phyloP scores from a whole-genome alignment of 2,329 filamentous ascomycete species.

The Fusarium sororula region DNA sequence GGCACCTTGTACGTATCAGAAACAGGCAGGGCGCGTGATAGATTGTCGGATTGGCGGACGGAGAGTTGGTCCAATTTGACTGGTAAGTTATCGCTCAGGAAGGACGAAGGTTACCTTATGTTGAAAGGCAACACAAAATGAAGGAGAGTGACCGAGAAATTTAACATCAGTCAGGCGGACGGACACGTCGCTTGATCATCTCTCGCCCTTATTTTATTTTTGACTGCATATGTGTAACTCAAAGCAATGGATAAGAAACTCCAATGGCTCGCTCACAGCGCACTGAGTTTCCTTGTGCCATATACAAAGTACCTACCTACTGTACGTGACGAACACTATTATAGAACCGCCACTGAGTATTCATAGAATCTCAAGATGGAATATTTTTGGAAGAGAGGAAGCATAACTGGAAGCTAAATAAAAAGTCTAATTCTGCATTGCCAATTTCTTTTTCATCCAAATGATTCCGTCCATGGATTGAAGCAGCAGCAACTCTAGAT shows the following conservation, averaged over 20 bases:
- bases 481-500: neutral
- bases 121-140: conserved; percentile 4
- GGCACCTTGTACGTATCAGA: neutral
- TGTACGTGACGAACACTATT: neutral
- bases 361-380: neutral
- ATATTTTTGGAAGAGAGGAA: neutral
- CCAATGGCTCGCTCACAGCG: neutral
- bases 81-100: conserved; percentile 3
- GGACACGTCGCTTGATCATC: conserved; percentile 6
- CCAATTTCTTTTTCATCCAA: neutral
- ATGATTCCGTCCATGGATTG: neutral
- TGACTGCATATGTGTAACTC: conserved; percentile 6
- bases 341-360: neutral
- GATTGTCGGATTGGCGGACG: conserved; percentile 13
- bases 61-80: neutral
- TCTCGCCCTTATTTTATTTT: neutral
- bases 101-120: neutral
- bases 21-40: conserved; percentile 11
- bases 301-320: neutral
- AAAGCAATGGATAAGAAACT: neutral
- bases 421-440: neutral
- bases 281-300: neutral
- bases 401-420: neutral
- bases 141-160: neutral
- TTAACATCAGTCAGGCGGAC: neutral